Percentiles rank a stretch among this genome's conserved stretches.
Evolutionary conservation across 768 basidiomycete species (phyloP).

Genomic region (Nidularia pulvinata): DNA sequence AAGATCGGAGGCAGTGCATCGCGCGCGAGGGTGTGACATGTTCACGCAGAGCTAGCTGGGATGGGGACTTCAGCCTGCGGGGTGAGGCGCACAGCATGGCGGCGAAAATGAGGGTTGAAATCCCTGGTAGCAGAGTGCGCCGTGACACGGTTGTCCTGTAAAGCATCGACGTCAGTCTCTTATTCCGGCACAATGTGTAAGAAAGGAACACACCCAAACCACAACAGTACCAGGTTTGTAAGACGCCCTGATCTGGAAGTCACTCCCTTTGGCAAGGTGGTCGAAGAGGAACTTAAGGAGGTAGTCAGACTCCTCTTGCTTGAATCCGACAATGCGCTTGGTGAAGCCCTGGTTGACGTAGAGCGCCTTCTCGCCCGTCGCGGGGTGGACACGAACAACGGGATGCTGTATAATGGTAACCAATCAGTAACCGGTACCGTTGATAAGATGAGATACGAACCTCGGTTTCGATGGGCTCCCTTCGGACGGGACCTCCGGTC

Average conservation of each 20-base stretch:
- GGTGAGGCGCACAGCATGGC: conserved; percentile 40
- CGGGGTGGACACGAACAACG: conserved; percentile 57
- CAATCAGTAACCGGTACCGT: background rate
- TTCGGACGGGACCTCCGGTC: conserved; percentile 43
- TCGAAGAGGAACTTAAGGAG: conserved; percentile 28
- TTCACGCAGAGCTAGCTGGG: conserved; percentile 12
- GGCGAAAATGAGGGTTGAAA: conserved; percentile 24
- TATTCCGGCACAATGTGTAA: background rate
- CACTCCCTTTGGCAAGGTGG: conserved; percentile 48
- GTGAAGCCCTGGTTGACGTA: conserved; percentile 61
- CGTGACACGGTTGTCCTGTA: conserved; percentile 36
- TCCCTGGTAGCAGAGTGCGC: conserved; percentile 34
- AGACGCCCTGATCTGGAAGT: conserved; percentile 47
- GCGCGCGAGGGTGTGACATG: no score
- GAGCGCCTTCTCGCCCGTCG: conserved; percentile 62
- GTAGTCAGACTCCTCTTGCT: background rate
- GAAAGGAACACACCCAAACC: conserved; percentile 44
- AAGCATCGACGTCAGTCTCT: background rate
- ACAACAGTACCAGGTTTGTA: conserved; percentile 57
- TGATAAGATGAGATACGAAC: background rate
- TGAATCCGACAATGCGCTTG: conserved; percentile 33
- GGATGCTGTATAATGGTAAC: conserved; percentile 33
- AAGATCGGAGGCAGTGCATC: no score
- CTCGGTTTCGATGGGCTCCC: conserved; percentile 47
- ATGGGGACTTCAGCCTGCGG: conserved; percentile 44